Evolutionary conservation across 352 stramenopile genomes (phyloP), one percentile per base, ranked within the genome.

Genomic region (Pythium volutum): DNA sequence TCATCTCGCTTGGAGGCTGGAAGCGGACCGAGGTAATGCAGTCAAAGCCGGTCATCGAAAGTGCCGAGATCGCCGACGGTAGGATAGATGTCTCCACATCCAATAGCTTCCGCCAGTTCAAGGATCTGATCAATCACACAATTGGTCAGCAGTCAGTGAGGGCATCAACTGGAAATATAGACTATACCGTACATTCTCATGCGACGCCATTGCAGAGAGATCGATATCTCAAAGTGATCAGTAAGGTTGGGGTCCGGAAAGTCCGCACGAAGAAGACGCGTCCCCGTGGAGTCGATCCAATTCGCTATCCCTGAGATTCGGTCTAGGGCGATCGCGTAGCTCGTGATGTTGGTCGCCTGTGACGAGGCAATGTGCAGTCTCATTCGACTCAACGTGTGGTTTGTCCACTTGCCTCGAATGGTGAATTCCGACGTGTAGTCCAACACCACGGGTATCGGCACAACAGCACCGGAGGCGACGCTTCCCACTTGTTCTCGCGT

Each of bases 1-100:
- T 48, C 10, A 34, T 16, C 15, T 16, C 25, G 11, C 9, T 36
- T 6, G 34, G 20, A 31, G 39, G 29, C 9, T 47, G 23, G 31
- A 70, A 55, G 3, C 43, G 57, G 9, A 71, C 54, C 1, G 58
- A 47, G 2, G 58, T 60, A 16, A 71, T 49, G 41, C 64, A 71
- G n/a, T 20, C 41, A 34, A 70, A 66, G 11, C 59, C 59, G 12
- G 41, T 27, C 4, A 29, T 16, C 5, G 50, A 57, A 33, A 66
- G 10, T 20, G 34, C 46, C 3, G 27, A 33, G n/a, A 70, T 23
- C 16, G 29, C 12, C 4, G 55, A 38, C 1, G 63, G 56, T 4
- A 22, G 8, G n/a, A 47, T 6, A 11, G 14, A 22, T n/a, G 38
- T 55, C 20, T 57, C 34, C 12, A 70, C 43, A 22, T 52, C 47